A percentile compares a stretch with the other conserved stretches of the same genome.
phyloP scores from a whole-genome alignment of 2,329 filamentous ascomycete species.

The Plectosphaerella sp. region DNA sequence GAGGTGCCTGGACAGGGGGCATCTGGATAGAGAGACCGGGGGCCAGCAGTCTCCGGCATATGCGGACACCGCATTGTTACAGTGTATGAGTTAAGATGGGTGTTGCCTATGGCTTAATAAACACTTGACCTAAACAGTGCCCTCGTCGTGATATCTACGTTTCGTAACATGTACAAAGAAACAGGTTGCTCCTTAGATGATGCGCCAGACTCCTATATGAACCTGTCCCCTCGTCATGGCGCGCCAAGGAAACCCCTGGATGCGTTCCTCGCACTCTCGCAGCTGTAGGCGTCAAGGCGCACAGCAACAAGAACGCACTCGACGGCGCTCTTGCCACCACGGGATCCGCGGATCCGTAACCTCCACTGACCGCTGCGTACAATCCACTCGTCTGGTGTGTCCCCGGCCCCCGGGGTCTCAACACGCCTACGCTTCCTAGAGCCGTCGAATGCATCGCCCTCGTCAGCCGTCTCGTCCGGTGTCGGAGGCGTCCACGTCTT shows the following conservation, averaged over 20 bases:
- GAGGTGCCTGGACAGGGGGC: too few species aligned
- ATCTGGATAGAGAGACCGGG: too few species aligned
- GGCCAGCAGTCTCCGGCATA: too few species aligned
- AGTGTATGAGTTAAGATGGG: too few species aligned
- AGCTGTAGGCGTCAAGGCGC: slow-evolving; percentile 68
- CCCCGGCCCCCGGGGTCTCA: slow-evolving; percentile 20
- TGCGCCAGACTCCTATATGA: background rate
- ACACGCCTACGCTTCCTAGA: slow-evolving; percentile 41
- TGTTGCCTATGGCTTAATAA: too few species aligned
- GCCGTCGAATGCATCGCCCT: slow-evolving; percentile 24
- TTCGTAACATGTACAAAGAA: too few species aligned
- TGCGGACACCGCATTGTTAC: too few species aligned
- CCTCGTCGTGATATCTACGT: too few species aligned
- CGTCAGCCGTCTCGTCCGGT: slow-evolving; percentile 14
- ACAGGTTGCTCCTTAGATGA: background rate
- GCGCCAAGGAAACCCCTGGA: slow-evolving; percentile 56
- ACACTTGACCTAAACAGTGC: too few species aligned
- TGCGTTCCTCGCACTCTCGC: slow-evolving; percentile 62
- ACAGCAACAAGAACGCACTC: slow-evolving; percentile 73
- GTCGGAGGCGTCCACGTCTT: slow-evolving; percentile 35
- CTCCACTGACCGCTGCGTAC: slow-evolving; percentile 69
- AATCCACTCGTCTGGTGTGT: slow-evolving; percentile 49
- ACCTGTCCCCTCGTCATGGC: background rate
- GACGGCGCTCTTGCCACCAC: slow-evolving; percentile 46
- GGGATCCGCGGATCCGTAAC: slow-evolving; percentile 55